Evolutionary conservation across 2,329 filamentous ascomycete species (phyloP).

Genomic region (Colletotrichum sublineola): DNA sequence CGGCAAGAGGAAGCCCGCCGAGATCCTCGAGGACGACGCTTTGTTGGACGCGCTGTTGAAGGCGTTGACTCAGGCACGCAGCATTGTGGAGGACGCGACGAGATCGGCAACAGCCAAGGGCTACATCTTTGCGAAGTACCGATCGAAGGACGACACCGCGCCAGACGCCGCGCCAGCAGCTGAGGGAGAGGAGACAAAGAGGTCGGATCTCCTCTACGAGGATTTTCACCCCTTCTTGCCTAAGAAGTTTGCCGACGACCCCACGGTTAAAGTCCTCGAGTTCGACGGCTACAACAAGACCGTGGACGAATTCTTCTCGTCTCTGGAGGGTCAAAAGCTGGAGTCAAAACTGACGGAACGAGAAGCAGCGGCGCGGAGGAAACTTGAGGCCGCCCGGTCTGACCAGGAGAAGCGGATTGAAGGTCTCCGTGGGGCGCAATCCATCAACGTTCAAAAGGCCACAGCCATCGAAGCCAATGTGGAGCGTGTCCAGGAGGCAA

Average conservation of each 20-base stretch:
- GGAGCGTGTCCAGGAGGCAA: conserved; percentile 91
- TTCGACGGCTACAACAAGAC: conserved; percentile 92
- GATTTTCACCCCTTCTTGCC: conserved; percentile 97
- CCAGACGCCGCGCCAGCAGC: conserved; percentile 44
- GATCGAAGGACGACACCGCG: conserved; percentile 45
- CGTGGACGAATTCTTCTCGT: conserved; percentile 97
- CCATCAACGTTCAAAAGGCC: conserved; percentile 88
- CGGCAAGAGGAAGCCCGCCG: conserved; percentile 72
- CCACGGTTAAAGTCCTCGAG: conserved; percentile 76
- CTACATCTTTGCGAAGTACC: conserved; percentile 86
- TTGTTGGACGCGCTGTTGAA: conserved; percentile 76
- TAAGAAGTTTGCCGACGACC: conserved; percentile 79
- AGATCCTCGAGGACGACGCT: conserved; percentile 76
- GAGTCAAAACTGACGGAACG: conserved; percentile 86
- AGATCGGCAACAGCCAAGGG: conserved; percentile 76
- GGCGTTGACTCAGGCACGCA: conserved; percentile 78
- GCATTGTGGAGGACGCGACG: conserved; percentile 77
- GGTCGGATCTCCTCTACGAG: conserved; percentile 79
- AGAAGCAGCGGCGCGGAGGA: conserved; percentile 84
- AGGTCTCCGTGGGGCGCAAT: conserved; percentile 84
- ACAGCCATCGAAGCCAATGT: conserved; percentile 91
- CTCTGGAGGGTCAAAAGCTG: conserved; percentile 92
- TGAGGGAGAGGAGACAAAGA: conserved; percentile 54
- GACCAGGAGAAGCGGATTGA: conserved; percentile 90
- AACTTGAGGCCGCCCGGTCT: conserved; percentile 84